Conservation (phyloP, 306 rosid genomes). For the Medicago truncatula region DNA sequence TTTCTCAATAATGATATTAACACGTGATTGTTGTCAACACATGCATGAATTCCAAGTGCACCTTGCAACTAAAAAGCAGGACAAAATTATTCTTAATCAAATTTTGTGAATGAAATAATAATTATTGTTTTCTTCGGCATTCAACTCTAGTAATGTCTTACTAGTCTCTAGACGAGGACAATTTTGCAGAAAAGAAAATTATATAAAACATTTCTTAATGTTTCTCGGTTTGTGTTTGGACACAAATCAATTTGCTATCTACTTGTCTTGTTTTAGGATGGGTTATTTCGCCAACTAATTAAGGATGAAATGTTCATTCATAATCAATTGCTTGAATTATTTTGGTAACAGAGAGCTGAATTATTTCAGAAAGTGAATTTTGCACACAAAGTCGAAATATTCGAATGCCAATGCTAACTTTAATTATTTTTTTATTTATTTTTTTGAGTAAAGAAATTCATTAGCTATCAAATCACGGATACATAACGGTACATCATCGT, state of each 20-base stretch:
- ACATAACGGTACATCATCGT: too few relatives aligned
- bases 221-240: neutral
- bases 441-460: too few relatives aligned
- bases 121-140: conserved; percentile 22
- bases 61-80: conserved; percentile 36
- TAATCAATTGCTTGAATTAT: neutral
- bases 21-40: conserved; percentile 50
- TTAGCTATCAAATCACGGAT: too few relatives aligned
- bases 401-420: too few relatives aligned
- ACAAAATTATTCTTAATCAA: conserved; percentile 17
- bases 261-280: neutral
- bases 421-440: too few relatives aligned
- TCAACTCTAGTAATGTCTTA: conserved; percentile 31
- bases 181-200: conserved; percentile 31
- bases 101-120: conserved; percentile 41
- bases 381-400: too few relatives aligned
- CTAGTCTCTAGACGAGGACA: conserved; percentile 5
- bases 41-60: conserved; percentile 40
- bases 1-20: conserved; percentile 47
- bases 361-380: too few relatives aligned
- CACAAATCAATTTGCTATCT: neutral
- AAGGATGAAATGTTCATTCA: neutral
- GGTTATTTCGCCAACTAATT: neutral
- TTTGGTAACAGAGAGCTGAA: neutral
- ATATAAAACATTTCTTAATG: neutral